Base-by-base conservation (phyloP, 2,329 filamentous ascomycete genomes). In the Keithomyces neogunnii region DNA sequence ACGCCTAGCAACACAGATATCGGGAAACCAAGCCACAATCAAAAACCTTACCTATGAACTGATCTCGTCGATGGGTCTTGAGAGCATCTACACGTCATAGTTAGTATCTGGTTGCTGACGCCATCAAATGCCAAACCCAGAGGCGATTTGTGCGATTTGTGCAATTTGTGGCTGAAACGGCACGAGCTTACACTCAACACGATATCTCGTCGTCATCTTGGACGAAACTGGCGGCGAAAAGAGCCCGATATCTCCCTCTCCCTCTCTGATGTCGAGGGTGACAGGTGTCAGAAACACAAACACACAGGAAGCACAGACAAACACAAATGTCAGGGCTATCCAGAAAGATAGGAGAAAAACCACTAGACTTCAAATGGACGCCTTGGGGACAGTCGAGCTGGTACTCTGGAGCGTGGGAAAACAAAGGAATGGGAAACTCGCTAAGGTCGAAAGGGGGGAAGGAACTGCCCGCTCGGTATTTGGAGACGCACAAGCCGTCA, bases 41-140 rank as follows among this genome's bases (percentile, higher is more conserved):
- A 44, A 40, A 35, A 19, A 11, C 59, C 68, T 53, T 73, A 86
- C 87, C 77, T 69, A 90, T 89, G 62, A 96, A 82, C 68, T 96
- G 91, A 67, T 96, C 91, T 65, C 91, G 78, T 51, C 91, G 82
- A 73, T 96, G 91, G 49, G 90, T 92, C 79, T 95, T 82, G 62
- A 81, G 74, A 45, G 79, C 76, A 73, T 82, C 79, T 82, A 56
- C 36, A 39, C 31, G 50, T 3, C 39, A 39, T n/a, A 35, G 33
- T 35, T 11, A 35, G 33, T 35, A 35, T 35, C 11, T 35, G 33
- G 19, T 19, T 19, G 19, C 19, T 19, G 19, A 19, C 19, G 19
- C 19, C 19, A 19, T 19, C 19, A 19, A 19, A 19, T 19, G 19
- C 19, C 19, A 19, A 19, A 19, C 19, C 19, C 19, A 19, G 19